phyloP scores from a whole-genome alignment of 495 filamentous ascomycete species.

The Penicillium goetzii region DNA sequence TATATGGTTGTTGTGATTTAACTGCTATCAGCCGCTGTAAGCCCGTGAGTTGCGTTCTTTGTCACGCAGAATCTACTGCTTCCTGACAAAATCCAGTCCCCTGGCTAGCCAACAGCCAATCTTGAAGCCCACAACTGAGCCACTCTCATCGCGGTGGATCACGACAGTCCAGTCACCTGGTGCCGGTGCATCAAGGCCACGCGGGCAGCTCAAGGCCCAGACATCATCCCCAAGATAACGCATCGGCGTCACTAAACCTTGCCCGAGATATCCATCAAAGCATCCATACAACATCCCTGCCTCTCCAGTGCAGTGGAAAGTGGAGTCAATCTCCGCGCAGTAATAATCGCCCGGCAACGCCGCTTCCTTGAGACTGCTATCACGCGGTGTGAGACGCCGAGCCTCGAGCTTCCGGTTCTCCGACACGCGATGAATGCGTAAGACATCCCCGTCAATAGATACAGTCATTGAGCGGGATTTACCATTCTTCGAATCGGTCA shows the following conservation, averaged over 20 bases:
- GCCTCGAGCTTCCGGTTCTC: conserved; percentile 35
- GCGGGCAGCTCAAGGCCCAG: conserved; percentile 35
- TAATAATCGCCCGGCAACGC: conserved; percentile 30
- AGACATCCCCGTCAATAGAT: conserved; percentile 23
- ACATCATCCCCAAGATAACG: conserved; percentile 37
- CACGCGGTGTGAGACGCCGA: conserved; percentile 23
- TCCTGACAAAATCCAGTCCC: conserved; percentile 25
- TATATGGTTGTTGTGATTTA: no score
- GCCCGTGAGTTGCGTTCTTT: no score
- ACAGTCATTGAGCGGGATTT: conserved; percentile 19
- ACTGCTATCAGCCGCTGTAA: no score
- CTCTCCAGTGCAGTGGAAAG: conserved; percentile 35
- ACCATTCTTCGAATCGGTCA: conserved; percentile 18
- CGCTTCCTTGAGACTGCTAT: conserved; percentile 10
- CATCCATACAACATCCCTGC: conserved; percentile 35
- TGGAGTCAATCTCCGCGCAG: conserved; percentile 35
- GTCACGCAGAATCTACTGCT: not conserved
- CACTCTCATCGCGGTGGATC: conserved; percentile 30
- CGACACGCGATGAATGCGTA: conserved; percentile 27
- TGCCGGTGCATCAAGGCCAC: conserved; percentile 39
- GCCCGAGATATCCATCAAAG: conserved; percentile 39
- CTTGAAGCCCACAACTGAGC: conserved; percentile 21
- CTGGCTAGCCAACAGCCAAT: conserved; percentile 43
- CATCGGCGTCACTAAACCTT: conserved; percentile 29
- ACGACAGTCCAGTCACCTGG: conserved; percentile 42